Base-by-base conservation (phyloP, 768 basidiomycete species). In the Podaxis carcinomalis region DNA sequence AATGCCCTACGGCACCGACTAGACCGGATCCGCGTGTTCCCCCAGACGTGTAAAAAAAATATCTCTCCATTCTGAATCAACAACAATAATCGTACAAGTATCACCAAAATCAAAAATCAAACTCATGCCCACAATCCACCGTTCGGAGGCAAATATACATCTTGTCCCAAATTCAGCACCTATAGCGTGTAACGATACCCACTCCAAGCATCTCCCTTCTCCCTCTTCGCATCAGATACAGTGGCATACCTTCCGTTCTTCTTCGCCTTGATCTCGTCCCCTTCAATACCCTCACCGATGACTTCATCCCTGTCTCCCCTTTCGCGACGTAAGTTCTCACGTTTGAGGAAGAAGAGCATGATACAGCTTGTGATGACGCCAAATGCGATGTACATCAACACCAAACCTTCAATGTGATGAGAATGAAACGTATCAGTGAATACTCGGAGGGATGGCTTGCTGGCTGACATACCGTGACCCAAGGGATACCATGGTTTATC, bases 161-260 rank as follows among this genome's bases (percentile, higher is more conserved):
- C 36, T 5, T 39, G 7, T 19, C 23, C 23, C 7, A 2, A 37
- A 21, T 11, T 59, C 23, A 21, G 35, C 19, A 10, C 7, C 80
- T 69, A 89, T 47, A 85, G 68, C 14, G 75, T 83, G 70, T 91
- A 92, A 66, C 85, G 76, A 69, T 90, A 92, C 23, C 89, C 89
- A 66, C 87, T 89, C 89, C 88, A 90, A 50, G 74, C 72, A 70
- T 91, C 88, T 1, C 88, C 89, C 73, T 88, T 89, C 65, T 84
- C 86, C 58, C 76, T 70, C 74, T 85, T 88, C 46, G 87, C 88
- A 1, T 89, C 87, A 19, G 76, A 85, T 7, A 88, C 74, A 25
- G 78, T 86, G 9, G 72, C 78, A 66, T 78, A 89, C 44, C 77
- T 74, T 14, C 86, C 86, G 58, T 88, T 89, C 70, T 74, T 79